Conservation (phyloP, 805 yeast species). For the Lipomyces starkeyi region DNA sequence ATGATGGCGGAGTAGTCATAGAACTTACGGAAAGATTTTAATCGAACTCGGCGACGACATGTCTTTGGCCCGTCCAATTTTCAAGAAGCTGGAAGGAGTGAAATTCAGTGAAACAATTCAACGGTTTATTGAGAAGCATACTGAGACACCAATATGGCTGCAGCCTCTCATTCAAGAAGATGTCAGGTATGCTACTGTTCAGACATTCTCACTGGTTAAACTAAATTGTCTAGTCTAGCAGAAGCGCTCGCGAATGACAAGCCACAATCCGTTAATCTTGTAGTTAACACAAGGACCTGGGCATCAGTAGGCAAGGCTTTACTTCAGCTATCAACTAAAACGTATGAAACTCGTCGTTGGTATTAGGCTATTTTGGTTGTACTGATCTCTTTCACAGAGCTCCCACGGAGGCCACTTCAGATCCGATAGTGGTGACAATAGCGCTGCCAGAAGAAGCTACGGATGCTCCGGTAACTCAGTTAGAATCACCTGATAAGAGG, state of each 20-base stretch:
- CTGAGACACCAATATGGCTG: constrained; percentile 24
- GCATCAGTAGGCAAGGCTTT: constrained; percentile 21
- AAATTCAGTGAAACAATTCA: constrained; percentile 16
- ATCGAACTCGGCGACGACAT: constrained; percentile 20
- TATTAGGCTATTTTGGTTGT: background rate
- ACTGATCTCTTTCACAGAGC: constrained; percentile 1
- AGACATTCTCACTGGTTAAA: background rate
- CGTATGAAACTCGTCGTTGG: constrained; percentile 1
- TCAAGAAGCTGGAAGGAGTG: constrained; percentile 11
- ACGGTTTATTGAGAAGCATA: constrained; percentile 15
- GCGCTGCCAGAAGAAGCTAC: constrained; percentile 11
- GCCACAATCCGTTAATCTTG: constrained; percentile 12
- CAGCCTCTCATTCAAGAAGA: constrained; percentile 15
- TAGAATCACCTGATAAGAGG: background rate
- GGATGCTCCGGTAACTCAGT: background rate
- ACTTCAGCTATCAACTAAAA: constrained; percentile 19
- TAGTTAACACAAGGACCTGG: constrained; percentile 19
- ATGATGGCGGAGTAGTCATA: background rate
- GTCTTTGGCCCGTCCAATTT: constrained; percentile 22
- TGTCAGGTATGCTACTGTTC: background rate
- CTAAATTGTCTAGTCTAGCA: constrained; percentile 1
- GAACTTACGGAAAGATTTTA: constrained; percentile 7
- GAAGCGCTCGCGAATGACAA: constrained; percentile 8
- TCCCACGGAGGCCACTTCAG: background rate
- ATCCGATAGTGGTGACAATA: constrained; percentile 15